These are phyloP conservation scores for Alternaria atra DNA, from an alignment of 2,329 filamentous ascomycete genomes.

Conservation along the genomic window DNA sequence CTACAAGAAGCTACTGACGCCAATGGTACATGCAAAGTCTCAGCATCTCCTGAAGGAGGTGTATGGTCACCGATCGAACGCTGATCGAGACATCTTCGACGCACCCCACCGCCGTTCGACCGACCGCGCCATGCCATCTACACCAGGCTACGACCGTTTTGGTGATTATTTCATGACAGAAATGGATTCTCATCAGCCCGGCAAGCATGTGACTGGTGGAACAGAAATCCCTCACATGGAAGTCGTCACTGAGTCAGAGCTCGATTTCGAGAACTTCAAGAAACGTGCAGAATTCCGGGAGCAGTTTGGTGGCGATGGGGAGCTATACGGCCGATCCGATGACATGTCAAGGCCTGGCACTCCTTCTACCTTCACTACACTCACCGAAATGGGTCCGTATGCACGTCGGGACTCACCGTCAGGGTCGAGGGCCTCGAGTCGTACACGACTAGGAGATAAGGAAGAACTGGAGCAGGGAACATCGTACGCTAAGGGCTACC, in stretches of 20 bases:
- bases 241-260: slow-evolving; percentile 81
- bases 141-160: slow-evolving; percentile 65
- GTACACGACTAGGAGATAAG: slow-evolving; percentile 27
- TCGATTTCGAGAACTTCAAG: slow-evolving; percentile 92
- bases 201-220: slow-evolving; percentile 52
- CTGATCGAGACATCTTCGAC: slow-evolving; percentile 51
- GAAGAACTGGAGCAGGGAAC: slow-evolving; percentile 35
- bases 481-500: slow-evolving; percentile 38
- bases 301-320: slow-evolving; percentile 77
- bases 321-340: slow-evolving; percentile 63
- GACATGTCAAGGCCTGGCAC: slow-evolving; percentile 59
- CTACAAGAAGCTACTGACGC: slow-evolving; percentile 69
- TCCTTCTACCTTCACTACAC: slow-evolving; percentile 40
- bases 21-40: slow-evolving; percentile 92
- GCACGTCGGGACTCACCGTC: slow-evolving; percentile 15
- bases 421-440: slow-evolving; percentile 32
- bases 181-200: slow-evolving; percentile 69
- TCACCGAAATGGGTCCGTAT: slow-evolving; percentile 32
- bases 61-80: slow-evolving; percentile 79
- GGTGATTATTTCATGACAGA: slow-evolving; percentile 82
- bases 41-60: slow-evolving; percentile 84
- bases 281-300: slow-evolving; percentile 86
- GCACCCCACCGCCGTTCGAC: slow-evolving; percentile 36
- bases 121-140: slow-evolving; percentile 56
- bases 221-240: slow-evolving; percentile 71